Conservation (phyloP, 192 early-diverging fungal species). For the Podila minutissima region DNA sequence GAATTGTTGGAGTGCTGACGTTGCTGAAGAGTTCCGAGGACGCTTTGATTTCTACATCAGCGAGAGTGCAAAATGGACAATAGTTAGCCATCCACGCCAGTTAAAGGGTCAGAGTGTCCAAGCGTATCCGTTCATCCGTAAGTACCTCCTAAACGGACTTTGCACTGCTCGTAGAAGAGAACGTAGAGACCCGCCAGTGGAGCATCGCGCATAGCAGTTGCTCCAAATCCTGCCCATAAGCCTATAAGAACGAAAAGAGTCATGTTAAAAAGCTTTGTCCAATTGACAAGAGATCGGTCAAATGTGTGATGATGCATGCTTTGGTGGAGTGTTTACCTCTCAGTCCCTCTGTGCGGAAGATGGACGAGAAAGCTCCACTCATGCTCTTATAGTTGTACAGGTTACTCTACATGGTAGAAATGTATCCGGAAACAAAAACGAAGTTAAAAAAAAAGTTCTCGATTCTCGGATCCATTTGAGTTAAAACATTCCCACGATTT, state of each 20-base stretch:
- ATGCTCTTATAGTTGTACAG: constrained; percentile 85
- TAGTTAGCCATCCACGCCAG: no score
- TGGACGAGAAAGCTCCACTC: constrained; percentile 69
- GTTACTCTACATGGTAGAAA: constrained; percentile 68
- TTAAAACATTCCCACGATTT: constrained; percentile 8
- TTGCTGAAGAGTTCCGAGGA: constrained; percentile 33
- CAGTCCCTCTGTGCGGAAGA: constrained; percentile 74
- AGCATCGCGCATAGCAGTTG: constrained; percentile 89
- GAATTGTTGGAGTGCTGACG: constrained; percentile 59
- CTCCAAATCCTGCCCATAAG: constrained; percentile 87
- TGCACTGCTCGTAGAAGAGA: constrained; percentile 86
- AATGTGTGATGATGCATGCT: neutral
- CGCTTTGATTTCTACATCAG: constrained; percentile 13
- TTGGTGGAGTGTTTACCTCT: constrained; percentile 52
- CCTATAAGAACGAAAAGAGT: constrained; percentile 47
- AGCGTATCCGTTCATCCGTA: neutral
- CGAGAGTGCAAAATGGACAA: no score
- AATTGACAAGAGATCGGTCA: no score
- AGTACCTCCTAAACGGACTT: constrained; percentile 59
- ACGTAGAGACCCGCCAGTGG: constrained; percentile 93
- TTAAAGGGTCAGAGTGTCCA: neutral
- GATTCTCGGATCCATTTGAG: neutral
- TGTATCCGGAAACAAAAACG: neutral
- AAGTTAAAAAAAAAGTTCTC: neutral
- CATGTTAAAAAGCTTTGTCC: neutral